Evolutionary conservation across 2,329 filamentous ascomycete species (phyloP).

Genomic region (Purpureocillium lavendulum): DNA sequence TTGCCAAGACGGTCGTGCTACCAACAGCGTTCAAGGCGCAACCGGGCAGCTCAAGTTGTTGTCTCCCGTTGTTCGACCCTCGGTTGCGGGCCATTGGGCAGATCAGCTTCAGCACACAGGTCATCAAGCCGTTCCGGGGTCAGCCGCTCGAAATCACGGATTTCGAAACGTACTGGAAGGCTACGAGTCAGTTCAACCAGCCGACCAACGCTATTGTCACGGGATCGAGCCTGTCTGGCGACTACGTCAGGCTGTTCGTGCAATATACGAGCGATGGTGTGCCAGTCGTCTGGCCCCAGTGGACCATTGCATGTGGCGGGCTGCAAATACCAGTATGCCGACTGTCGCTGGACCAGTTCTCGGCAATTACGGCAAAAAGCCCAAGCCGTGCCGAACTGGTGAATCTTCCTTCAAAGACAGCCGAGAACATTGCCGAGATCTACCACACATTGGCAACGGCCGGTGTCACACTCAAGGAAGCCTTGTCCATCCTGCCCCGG

Average conservation of each 20-base stretch:
- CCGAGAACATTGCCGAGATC: constrained; percentile 52
- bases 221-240: constrained; percentile 89
- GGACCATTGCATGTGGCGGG: constrained; percentile 67
- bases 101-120: constrained; percentile 88
- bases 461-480: constrained; percentile 72
- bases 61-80: constrained; percentile 86
- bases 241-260: constrained; percentile 86
- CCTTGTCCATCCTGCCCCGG: constrained; percentile 64
- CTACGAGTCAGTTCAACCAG: constrained; percentile 84
- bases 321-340: constrained; percentile 77
- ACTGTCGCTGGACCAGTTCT: constrained; percentile 67
- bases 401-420: constrained; percentile 34
- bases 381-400: constrained; percentile 34
- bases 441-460: constrained; percentile 67
- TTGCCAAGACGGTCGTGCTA: constrained; percentile 88
- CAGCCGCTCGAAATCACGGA: constrained; percentile 93
- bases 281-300: constrained; percentile 79
- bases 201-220: constrained; percentile 78
- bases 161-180: constrained; percentile 99
- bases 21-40: constrained; percentile 76
- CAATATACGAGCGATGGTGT: constrained; percentile 84
- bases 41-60: constrained; percentile 68
- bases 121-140: constrained; percentile 92
- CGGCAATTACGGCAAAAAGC: constrained; percentile 37
- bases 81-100: constrained; percentile 86